phyloP scores from a whole-genome alignment of 2,329 filamentous ascomycete genomes.

The Rutstroemia sp. region DNA sequence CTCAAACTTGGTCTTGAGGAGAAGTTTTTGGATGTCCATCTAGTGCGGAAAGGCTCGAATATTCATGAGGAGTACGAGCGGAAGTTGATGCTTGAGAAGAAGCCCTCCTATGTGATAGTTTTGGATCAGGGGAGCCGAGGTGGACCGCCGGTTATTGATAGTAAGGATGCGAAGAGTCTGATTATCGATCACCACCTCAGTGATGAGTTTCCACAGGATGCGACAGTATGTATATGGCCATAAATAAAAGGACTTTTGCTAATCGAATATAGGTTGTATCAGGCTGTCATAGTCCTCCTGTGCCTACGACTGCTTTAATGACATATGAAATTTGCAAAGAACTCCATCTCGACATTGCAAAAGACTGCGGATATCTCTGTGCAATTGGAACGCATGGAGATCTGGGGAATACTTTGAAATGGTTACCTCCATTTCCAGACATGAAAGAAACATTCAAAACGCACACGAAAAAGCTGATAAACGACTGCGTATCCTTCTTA shows the following conservation, averaged over 20 bases:
- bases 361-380: conserved; percentile 52
- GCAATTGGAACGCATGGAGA: conserved; percentile 61
- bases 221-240: conserved; percentile 14
- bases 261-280: conserved; percentile 41
- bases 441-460: conserved; percentile 53
- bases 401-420: conserved; percentile 56
- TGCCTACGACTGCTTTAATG: conserved; percentile 56
- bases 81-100: conserved; percentile 39
- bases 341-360: conserved; percentile 43
- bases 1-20: conserved; percentile 47
- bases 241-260: background rate
- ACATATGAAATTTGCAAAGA: conserved; percentile 56
- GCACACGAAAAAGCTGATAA: conserved; percentile 54
- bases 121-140: conserved; percentile 57
- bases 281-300: conserved; percentile 55
- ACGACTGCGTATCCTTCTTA: conserved; percentile 54
- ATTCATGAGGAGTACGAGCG: conserved; percentile 50
- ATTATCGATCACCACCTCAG: conserved; percentile 59
- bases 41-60: conserved; percentile 51
- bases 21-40: conserved; percentile 47
- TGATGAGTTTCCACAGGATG: conserved; percentile 47
- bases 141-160: conserved; percentile 45
- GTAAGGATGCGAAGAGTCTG: conserved; percentile 40
- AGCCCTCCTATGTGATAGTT: conserved; percentile 53
- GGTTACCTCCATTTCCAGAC: conserved; percentile 59